Evolutionary conservation across 768 basidiomycete genomes (phyloP), one percentile per base, ranked within the genome.

Genomic region (Pulveroboletus sp.): DNA sequence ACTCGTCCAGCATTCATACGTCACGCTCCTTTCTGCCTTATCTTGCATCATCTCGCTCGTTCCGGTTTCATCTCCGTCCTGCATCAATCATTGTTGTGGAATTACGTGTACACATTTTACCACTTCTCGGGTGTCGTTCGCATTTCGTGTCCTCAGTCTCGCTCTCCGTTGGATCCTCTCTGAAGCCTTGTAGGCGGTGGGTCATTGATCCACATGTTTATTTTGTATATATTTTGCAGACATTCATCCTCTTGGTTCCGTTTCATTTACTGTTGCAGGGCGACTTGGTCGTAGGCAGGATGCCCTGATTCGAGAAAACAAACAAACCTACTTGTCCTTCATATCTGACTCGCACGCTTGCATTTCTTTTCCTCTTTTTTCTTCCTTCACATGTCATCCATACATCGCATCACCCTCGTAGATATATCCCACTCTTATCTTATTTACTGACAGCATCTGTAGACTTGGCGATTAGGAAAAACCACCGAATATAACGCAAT

Each of bases 71-170:
- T 51, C 46, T 55, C 49, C 20, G 29, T 47, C 57, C 37, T 32
- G 58, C 52, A 58, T 58, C 55, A 43, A 53, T 45, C 47, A 45
- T 37, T 61, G 64, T 65, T 65, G 64, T 65, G 65, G 65, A 62
- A 65, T 58, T 65, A 67, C 49, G 53, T 65, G 66, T 65, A 66
- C 49, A 65, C 63, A 63, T 49, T 51, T 53, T 12, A 43, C 37
- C 52, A 31, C 49, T 40, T 29, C n/a, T 48, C 37, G 45, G 52
- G 56, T 39, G 45, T 49, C 59, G 37, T 56, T 51, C 29, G 47
- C 49, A 36, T 40, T 49, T 42, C 46, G 19, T 37, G 14, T 47
- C 47, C 20, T 42, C 43, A 40, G 37, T 40, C 56, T 37, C 42
- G 32, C 46, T 43, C 45, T 25, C 47, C 35, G 17, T 25, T 31